Evolutionary conservation across 2,329 filamentous ascomycete species (phyloP), one percentile per base, ranked within the genome.

Genomic region (Leptographium flavum): DNA sequence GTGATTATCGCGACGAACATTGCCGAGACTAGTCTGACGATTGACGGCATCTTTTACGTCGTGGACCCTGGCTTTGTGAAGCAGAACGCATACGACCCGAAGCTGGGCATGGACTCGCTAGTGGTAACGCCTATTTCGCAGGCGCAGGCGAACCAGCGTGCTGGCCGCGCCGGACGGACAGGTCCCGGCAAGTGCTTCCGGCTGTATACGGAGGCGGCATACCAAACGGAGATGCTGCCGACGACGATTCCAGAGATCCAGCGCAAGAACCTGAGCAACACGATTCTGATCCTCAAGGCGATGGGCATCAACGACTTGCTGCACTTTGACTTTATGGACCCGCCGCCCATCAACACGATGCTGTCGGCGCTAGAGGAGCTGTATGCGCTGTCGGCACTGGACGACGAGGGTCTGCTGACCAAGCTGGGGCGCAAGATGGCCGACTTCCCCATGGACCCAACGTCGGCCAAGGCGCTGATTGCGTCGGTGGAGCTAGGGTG

Each of bases 251-350:
- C 92, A 1, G 92, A 96, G 56, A 98, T 98, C 43, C 92, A 98
- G 59, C 75, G 92, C 1, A 87, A 95, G 60, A 98, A 98, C 56
- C 59, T 98, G 44, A 84, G 87, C 0, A 81, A 84, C 54, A 95
- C 90, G 0, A 96, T 98, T 60, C 73, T 98, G 39, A 94, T 95
- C 84, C 74, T 98, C 42, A 98, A 98, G 60, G 92, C 92, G 0
- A 96, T 98, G 87, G 92, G 93, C 3, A 96, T 98, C 62, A 96
- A 98, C 58, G 92, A 98, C 58, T 70, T 98, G 2, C 72, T 98
- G 13, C 87, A 94, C 58, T 98, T 98, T 57, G 90, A 96, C 63
- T 98, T 98, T 56, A 96, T 98, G 90, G 92, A 98, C 56, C 88
- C 92, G 0, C 92, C 92, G 0, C 92, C 92, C 0, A 92, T 92